phyloP scores from a whole-genome alignment of 345 rosid species.

The Brassica incana region DNA sequence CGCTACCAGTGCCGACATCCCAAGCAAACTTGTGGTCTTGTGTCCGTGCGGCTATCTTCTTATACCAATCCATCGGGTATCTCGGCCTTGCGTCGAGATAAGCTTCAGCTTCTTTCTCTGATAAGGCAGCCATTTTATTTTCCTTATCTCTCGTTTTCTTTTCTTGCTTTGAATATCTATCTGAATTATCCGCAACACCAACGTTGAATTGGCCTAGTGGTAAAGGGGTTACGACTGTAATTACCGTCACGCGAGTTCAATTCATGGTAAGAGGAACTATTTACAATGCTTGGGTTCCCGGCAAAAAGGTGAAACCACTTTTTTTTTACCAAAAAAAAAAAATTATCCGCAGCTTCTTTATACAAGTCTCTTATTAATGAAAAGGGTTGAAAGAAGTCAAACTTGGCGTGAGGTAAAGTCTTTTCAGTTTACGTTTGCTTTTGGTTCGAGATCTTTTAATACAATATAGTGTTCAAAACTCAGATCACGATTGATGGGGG shows the following conservation, averaged over 20 bases:
- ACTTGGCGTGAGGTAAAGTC: constrained; percentile 27
- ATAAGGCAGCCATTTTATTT: constrained; percentile 30
- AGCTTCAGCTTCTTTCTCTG: constrained; percentile 37
- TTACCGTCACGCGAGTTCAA: no score
- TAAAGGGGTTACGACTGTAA: no score
- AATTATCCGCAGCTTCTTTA: neutral
- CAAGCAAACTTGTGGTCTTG: constrained; percentile 27
- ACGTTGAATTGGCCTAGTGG: no score
- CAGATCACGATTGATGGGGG: no score
- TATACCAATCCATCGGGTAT: constrained; percentile 37
- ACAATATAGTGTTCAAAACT: neutral
- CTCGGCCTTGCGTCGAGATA: constrained; percentile 37
- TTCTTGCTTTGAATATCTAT: neutral
- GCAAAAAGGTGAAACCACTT: no score
- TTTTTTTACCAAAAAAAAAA: no score
- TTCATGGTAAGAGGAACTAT: no score
- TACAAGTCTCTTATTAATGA: neutral
- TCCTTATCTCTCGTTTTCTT: neutral
- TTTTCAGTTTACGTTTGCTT: neutral
- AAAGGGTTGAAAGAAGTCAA: constrained; percentile 6
- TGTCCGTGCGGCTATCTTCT: constrained; percentile 29
- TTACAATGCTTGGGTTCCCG: no score
- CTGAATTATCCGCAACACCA: neutral
- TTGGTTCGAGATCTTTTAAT: neutral
- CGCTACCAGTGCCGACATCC: constrained; percentile 41